Evolutionary conservation across 805 yeast species (phyloP).

Genomic region (Yarrowia keelungensis): DNA sequence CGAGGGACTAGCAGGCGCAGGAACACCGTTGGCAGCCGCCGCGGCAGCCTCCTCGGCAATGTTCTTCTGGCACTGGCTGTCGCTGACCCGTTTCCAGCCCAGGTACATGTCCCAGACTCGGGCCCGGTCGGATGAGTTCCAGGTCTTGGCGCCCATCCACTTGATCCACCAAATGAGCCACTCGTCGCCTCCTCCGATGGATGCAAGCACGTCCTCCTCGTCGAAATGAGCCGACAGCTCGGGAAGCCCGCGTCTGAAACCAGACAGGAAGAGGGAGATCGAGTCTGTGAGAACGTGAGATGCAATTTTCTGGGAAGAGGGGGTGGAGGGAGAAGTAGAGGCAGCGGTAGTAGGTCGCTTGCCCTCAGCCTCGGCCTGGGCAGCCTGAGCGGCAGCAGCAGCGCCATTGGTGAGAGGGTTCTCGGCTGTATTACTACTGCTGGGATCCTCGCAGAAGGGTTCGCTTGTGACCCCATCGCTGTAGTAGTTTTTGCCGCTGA

Average conservation of each 20-base stretch:
- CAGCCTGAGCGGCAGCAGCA: background rate
- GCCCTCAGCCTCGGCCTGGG: constrained; percentile 1
- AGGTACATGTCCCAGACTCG: constrained; percentile 86
- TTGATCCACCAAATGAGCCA: constrained; percentile 97
- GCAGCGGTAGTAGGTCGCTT: constrained; percentile 33
- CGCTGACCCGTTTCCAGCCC: constrained; percentile 61
- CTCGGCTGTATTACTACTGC: constrained; percentile 47
- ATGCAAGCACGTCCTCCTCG: constrained; percentile 77
- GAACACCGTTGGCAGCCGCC: constrained; percentile 3
- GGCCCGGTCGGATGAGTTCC: constrained; percentile 82
- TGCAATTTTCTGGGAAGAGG: constrained; percentile 45
- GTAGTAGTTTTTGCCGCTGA: constrained; percentile 32
- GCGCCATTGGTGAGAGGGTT: background rate
- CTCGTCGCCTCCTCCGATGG: constrained; percentile 69
- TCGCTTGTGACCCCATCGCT: constrained; percentile 18
- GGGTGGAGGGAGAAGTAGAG: constrained; percentile 47
- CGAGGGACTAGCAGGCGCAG: constrained; percentile 44
- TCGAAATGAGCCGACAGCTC: constrained; percentile 76
- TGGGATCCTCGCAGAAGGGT: constrained; percentile 40
- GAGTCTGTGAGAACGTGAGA: constrained; percentile 62
- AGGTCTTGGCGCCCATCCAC: constrained; percentile 84
- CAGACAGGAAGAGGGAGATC: constrained; percentile 69
- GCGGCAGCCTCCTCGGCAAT: constrained; percentile 18
- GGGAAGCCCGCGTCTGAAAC: constrained; percentile 69
- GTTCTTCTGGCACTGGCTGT: constrained; percentile 34